Conservation (phyloP, 2,329 filamentous ascomycete species). For the Epichloe hybrida region DNA sequence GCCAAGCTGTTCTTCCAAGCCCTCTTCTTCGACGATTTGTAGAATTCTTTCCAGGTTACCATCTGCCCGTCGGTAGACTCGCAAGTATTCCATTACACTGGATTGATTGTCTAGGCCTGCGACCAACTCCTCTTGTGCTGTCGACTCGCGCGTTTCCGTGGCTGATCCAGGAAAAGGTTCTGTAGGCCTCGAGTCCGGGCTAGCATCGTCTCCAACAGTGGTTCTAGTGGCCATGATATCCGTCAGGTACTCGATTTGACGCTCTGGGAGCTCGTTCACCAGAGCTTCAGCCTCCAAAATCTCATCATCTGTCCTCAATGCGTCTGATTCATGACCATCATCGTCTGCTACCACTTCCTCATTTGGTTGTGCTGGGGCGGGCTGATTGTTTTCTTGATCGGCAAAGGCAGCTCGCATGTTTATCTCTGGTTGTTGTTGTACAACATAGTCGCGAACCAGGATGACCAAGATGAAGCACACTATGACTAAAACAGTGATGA, state of each 20-base stretch:
- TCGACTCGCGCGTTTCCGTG: not conserved
- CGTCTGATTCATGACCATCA: conserved; percentile 10
- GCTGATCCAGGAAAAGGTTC: not conserved
- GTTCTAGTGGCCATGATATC: not conserved
- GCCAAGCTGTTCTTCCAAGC: conserved; percentile 41
- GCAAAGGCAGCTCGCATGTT: conserved; percentile 62
- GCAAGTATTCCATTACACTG: conserved; percentile 25
- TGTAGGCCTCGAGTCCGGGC: not conserved
- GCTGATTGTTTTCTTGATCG: conserved; percentile 22
- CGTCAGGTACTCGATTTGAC: not conserved
- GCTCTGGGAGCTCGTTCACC: conserved; percentile 1
- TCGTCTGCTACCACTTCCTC: conserved; percentile 7
- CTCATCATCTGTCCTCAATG: conserved; percentile 21
- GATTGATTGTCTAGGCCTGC: conserved; percentile 8
- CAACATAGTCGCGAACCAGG: conserved; percentile 90
- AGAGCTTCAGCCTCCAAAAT: conserved; percentile 16
- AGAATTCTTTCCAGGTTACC: conserved; percentile 47
- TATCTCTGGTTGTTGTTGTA: conserved; percentile 89
- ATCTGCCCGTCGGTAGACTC: conserved; percentile 44
- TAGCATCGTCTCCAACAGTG: not conserved
- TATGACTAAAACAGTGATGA: conserved; percentile 85
- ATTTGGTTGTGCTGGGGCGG: conserved; percentile 7
- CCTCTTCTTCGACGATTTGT: conserved; percentile 47
- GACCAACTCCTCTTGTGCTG: not conserved
- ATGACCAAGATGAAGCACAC: conserved; percentile 95